A percentile compares a stretch with the other conserved stretches of the same genome.
phyloP scores from a whole-genome alignment of 2,329 filamentous ascomycete genomes.

The Beauveria pseudobassiana region DNA sequence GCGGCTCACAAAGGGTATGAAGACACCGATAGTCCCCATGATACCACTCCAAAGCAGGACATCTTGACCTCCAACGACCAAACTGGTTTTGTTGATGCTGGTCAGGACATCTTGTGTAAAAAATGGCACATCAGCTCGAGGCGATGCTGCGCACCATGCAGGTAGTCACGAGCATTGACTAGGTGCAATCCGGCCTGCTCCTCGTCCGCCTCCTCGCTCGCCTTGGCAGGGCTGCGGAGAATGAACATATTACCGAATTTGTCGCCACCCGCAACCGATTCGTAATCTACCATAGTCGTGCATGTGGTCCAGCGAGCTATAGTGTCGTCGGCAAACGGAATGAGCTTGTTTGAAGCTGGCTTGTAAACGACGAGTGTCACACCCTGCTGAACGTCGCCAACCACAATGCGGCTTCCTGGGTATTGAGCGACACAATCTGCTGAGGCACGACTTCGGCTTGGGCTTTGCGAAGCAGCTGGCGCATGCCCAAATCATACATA shows the following conservation, averaged over 20 bases:
- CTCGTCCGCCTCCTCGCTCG: slow-evolving; percentile 84
- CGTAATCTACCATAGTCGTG: slow-evolving; percentile 93
- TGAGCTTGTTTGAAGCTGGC: slow-evolving; percentile 79
- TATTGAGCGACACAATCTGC: slow-evolving; percentile 81
- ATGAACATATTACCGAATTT: slow-evolving; percentile 98
- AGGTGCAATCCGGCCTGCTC: slow-evolving; percentile 85
- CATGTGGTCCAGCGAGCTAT: slow-evolving; percentile 86
- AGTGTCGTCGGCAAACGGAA: slow-evolving; percentile 88
- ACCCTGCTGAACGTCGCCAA: slow-evolving; percentile 87
- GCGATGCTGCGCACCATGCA: slow-evolving; percentile 82
- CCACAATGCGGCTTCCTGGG: slow-evolving; percentile 83
- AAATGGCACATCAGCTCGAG: slow-evolving; percentile 81
- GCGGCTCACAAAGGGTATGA: slow-evolving; percentile 84
- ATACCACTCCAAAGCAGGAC: slow-evolving; percentile 89
- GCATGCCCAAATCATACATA: slow-evolving; percentile 89
- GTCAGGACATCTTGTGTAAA: slow-evolving; percentile 90
- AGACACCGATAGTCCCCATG: slow-evolving; percentile 86
- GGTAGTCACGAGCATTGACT: slow-evolving; percentile 81
- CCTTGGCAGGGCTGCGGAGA: slow-evolving; percentile 76
- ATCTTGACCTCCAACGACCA: slow-evolving; percentile 87
- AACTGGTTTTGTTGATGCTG: slow-evolving; percentile 77
- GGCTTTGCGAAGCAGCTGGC: slow-evolving; percentile 84
- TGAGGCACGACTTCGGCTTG: slow-evolving; percentile 73
- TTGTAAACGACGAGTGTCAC: slow-evolving; percentile 94
- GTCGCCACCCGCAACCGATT: slow-evolving; percentile 88